A percentile compares a stretch with the other conserved stretches of the same genome.
phyloP scores from a whole-genome alignment of 2,329 filamentous ascomycete species.

The Rosellinia necatrix region DNA sequence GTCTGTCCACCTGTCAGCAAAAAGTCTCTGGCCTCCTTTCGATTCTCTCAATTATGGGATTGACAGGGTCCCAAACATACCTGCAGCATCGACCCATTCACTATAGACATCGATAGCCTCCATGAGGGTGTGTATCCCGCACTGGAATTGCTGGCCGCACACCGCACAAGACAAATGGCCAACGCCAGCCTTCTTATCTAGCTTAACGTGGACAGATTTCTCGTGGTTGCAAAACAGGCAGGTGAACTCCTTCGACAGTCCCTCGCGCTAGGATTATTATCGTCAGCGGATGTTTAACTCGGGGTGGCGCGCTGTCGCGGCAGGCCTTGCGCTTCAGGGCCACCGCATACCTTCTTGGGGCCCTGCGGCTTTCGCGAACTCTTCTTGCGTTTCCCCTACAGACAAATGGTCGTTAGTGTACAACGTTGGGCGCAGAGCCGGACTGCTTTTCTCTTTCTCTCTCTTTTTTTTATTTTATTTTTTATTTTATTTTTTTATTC shows the following conservation, averaged over 20 bases:
- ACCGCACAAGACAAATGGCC: conserved; percentile 88
- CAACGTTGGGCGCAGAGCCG: background rate
- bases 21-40: background rate
- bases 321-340: conserved; percentile 10
- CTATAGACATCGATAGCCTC: conserved; percentile 94
- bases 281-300: conserved; percentile 2
- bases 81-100: conserved; percentile 92
- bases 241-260: conserved; percentile 82
- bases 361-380: conserved; percentile 80
- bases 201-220: conserved; percentile 84
- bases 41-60: background rate
- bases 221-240: conserved; percentile 99
- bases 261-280: conserved; percentile 59
- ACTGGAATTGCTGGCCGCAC: conserved; percentile 93
- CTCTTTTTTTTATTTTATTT: too few relatives aligned
- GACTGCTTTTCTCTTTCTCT: background rate
- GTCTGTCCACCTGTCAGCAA: conserved; percentile 44
- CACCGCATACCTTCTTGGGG: conserved; percentile 71
- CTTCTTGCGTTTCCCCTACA: conserved; percentile 90
- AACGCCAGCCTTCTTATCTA: conserved; percentile 90
- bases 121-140: conserved; percentile 88
- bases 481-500: too few relatives aligned
- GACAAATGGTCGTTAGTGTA: conserved; percentile 4
- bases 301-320: conserved; percentile 21
- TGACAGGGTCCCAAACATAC: conserved; percentile 48